These are phyloP conservation scores for Colletotrichum phormii DNA, from an alignment of 2,329 filamentous ascomycete genomes.

Conservation along the genomic window DNA sequence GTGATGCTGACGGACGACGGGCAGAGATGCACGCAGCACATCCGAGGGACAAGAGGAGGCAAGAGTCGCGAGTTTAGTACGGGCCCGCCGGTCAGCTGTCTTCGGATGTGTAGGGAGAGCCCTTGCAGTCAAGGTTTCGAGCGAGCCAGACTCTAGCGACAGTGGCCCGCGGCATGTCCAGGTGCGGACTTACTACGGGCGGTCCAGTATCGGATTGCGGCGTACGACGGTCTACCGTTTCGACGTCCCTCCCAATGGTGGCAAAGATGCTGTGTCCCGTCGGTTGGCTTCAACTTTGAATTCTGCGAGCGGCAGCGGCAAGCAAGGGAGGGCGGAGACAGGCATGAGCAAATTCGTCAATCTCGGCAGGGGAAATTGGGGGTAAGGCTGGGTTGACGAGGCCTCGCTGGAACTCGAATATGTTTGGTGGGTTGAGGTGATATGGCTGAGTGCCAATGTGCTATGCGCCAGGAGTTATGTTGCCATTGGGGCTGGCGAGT, in stretches of 20 bases:
- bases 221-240: neutral
- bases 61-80: conserved; percentile 16
- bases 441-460: neutral
- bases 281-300: neutral
- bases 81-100: conserved; percentile 26
- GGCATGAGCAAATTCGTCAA: conserved; percentile 31
- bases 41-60: neutral
- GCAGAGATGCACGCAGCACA: neutral
- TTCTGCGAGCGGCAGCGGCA: neutral
- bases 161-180: neutral
- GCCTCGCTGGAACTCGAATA: neutral
- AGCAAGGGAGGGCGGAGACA: conserved; percentile 6
- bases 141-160: neutral
- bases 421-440: neutral
- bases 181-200: conserved; percentile 4
- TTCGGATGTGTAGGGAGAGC: conserved; percentile 21
- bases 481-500: neutral
- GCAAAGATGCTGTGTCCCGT: neutral
- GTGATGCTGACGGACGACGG: neutral
- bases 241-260: neutral
- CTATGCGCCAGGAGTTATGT: neutral
- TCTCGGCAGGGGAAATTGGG: conserved; percentile 29
- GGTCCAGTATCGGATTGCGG: conserved; percentile 10
- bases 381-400: neutral
- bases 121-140: conserved; percentile 12